phyloP scores from a whole-genome alignment of 1,139 yeast genomes.

The Zygosaccharomyces sapae region DNA sequence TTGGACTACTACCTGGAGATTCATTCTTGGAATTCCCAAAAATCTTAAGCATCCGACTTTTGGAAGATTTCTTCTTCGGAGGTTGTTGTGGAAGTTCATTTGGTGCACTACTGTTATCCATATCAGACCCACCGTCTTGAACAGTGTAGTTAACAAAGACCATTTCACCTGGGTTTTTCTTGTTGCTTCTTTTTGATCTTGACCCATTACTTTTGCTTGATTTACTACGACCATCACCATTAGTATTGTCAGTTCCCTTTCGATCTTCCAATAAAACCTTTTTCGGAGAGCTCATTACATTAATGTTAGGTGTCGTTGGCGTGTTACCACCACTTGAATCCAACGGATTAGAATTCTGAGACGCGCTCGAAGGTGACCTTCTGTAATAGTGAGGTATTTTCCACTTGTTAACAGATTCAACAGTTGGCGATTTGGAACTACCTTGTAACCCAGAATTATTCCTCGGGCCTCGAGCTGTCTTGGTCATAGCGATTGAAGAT shows the following conservation, averaged over 20 bases:
- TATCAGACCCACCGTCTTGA: constrained; percentile 23
- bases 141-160: constrained; percentile 37
- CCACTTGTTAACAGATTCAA: constrained; percentile 33
- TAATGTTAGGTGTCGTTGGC: constrained; percentile 19
- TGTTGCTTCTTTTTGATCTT: constrained; percentile 20
- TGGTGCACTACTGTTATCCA: constrained; percentile 3
- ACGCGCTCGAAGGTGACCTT: constrained; percentile 16
- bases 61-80: constrained; percentile 27
- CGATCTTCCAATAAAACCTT: constrained; percentile 30
- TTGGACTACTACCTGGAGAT: constrained; percentile 5
- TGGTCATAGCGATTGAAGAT: constrained; percentile 12
- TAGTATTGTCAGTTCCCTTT: constrained; percentile 9
- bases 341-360: constrained; percentile 9
- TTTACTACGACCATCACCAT: background rate
- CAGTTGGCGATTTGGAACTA: constrained; percentile 15
- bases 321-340: constrained; percentile 9
- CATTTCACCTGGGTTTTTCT: constrained; percentile 30
- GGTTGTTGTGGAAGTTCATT: constrained; percentile 9
- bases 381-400: constrained; percentile 36
- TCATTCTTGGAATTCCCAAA: constrained; percentile 27
- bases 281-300: constrained; percentile 31
- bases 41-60: constrained; percentile 32
- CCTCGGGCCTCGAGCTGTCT: constrained; percentile 9
- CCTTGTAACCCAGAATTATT: constrained; percentile 6
- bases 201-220: constrained; percentile 10